These are phyloP conservation scores for Lachancea nothofagi DNA, from an alignment of 805 yeast species.

Conservation along the genomic window DNA sequence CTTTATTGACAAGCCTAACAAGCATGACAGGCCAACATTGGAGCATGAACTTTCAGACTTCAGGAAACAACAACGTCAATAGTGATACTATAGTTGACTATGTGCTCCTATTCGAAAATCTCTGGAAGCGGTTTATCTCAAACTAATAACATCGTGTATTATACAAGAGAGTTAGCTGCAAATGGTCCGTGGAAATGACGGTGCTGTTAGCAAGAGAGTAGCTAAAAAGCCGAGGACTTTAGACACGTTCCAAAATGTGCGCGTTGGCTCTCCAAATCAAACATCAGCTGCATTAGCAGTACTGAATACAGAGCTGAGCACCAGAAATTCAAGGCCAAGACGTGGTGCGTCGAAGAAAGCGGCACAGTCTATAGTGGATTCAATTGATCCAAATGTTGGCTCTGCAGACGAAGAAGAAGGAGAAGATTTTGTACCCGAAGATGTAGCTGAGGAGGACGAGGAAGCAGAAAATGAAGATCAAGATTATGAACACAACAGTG, in stretches of 20 bases:
- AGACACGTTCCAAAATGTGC: slow-evolving; percentile 1
- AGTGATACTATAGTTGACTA: no score
- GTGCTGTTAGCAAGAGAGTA: slow-evolving; percentile 1
- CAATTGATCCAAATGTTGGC: slow-evolving; percentile 9
- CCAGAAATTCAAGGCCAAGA: slow-evolving; percentile 2
- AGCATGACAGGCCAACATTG: no score
- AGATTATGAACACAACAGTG: not conserved
- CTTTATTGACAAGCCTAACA: no score
- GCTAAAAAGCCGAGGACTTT: slow-evolving; percentile 2
- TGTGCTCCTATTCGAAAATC: slow-evolving; percentile 5
- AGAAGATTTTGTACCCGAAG: slow-evolving; percentile 7
- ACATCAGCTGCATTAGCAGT: slow-evolving; percentile 10
- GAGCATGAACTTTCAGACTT: no score
- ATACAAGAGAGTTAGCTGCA: not conserved
- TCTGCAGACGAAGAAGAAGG: slow-evolving; percentile 6
- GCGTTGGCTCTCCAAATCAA: not conserved
- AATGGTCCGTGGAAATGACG: slow-evolving; percentile 7
- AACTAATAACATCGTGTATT: not conserved
- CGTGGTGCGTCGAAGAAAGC: slow-evolving; percentile 10
- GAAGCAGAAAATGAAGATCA: not conserved
- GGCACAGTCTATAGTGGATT: slow-evolving; percentile 1
- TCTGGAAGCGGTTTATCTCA: slow-evolving; percentile 2
- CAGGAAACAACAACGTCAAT: no score
- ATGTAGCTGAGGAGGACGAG: slow-evolving; percentile 1
- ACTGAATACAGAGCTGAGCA: slow-evolving; percentile 1